These are phyloP conservation scores for Xylariaceae sp. DNA, from an alignment of 2,329 filamentous ascomycete species.

Conservation along the genomic window DNA sequence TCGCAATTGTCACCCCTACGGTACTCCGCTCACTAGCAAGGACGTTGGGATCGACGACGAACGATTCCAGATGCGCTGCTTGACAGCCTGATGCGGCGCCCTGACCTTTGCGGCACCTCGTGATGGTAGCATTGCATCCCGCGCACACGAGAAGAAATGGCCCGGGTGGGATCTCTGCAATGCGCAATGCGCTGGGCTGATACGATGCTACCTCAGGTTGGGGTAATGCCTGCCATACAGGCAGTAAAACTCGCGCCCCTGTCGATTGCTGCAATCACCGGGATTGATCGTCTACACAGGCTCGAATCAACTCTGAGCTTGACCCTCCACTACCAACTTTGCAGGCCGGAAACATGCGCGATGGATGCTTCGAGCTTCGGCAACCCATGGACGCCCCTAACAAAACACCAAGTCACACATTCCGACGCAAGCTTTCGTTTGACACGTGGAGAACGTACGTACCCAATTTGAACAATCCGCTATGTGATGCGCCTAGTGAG, in stretches of 20 bases:
- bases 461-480: conserved; percentile 3
- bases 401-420: conserved; percentile 2
- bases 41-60: background rate
- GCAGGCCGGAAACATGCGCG: too few species aligned
- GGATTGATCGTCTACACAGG: conserved; percentile 1
- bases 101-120: too few species aligned
- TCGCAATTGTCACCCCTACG: background rate
- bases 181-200: background rate
- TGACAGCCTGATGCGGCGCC: too few species aligned
- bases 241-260: background rate
- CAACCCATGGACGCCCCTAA: conserved; percentile 4
- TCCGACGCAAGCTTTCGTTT: background rate
- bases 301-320: conserved; percentile 8
- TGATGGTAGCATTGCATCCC: too few species aligned
- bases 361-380: conserved; percentile 1
- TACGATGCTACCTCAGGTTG: conserved; percentile 4
- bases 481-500: conserved; percentile 6
- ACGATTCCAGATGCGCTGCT: too few species aligned
- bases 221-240: too few species aligned
- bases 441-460: conserved; percentile 13
- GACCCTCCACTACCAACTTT: conserved; percentile 8
- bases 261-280: conserved; percentile 3
- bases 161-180: too few species aligned
- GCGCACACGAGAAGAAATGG: too few species aligned
- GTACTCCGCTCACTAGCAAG: background rate